Evolutionary conservation across 805 yeast species (phyloP).

Genomic region (Monosporozyma siamensis): DNA sequence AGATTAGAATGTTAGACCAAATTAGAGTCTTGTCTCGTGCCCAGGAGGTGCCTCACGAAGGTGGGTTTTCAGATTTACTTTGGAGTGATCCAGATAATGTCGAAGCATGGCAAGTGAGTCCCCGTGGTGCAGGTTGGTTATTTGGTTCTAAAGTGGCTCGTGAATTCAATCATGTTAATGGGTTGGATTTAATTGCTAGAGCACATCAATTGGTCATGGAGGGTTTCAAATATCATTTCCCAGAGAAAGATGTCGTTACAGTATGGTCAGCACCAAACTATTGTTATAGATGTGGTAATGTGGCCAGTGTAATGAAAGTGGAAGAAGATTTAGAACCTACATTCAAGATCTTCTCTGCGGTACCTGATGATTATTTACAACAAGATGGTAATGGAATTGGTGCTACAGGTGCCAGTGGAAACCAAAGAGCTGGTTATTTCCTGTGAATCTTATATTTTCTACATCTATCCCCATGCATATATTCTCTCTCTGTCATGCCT

Average conservation of each 20-base stretch:
- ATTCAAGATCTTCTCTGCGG: slow-evolving; percentile 91
- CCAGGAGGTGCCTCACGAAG: slow-evolving; percentile 98
- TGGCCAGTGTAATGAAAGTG: slow-evolving; percentile 95
- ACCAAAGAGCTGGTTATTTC: slow-evolving; percentile 31
- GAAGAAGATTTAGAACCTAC: slow-evolving; percentile 80
- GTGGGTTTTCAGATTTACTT: slow-evolving; percentile 93
- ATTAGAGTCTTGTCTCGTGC: slow-evolving; percentile 90
- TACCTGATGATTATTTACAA: slow-evolving; percentile 61
- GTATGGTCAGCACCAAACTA: slow-evolving; percentile 98
- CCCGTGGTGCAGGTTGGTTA: slow-evolving; percentile 98
- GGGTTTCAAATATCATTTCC: slow-evolving; percentile 93
- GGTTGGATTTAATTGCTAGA: slow-evolving; percentile 78
- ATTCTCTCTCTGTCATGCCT: no score
- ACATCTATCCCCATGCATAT: no score
- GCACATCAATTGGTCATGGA: slow-evolving; percentile 99
- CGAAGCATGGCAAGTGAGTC: slow-evolving; percentile 96
- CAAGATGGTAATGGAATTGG: slow-evolving; percentile 14
- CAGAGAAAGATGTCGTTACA: slow-evolving; percentile 92
- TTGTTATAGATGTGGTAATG: slow-evolving; percentile 96
- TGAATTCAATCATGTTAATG: slow-evolving; percentile 93
- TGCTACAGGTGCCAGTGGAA: slow-evolving; percentile 17
- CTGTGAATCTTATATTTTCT: slow-evolving; percentile 10
- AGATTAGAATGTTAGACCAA: slow-evolving; percentile 94
- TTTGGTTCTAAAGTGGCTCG: slow-evolving; percentile 91
- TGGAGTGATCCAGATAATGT: slow-evolving; percentile 99